These are phyloP conservation scores for Mrakia hoshinonis DNA, from an alignment of 768 basidiomycete species.

Conservation along the genomic window DNA sequence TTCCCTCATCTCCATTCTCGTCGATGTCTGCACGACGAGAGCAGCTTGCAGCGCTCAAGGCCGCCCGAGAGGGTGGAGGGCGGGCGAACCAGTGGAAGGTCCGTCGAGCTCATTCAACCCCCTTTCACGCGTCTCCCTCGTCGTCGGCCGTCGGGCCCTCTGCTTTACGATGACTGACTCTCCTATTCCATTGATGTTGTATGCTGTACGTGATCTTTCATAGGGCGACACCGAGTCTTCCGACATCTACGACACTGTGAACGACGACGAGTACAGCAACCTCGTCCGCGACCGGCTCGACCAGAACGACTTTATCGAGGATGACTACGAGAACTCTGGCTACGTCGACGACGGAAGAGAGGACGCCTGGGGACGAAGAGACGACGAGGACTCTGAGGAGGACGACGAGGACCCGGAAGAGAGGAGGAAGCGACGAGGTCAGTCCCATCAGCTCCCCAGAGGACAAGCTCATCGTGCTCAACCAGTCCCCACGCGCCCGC, in stretches of 20 bases:
- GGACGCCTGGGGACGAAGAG: constrained; percentile 59
- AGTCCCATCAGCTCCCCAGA: background rate
- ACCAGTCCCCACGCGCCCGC: background rate
- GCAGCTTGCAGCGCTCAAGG: constrained; percentile 40
- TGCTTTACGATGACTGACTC: no score
- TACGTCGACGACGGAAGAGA: constrained; percentile 97
- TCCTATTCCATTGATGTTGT: background rate
- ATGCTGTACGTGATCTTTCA: background rate
- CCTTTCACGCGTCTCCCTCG: background rate
- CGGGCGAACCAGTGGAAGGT: constrained; percentile 42
- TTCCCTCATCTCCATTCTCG: background rate
- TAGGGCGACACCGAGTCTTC: constrained; percentile 31
- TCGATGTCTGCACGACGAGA: constrained; percentile 15
- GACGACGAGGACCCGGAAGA: constrained; percentile 50
- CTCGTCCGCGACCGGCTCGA: constrained; percentile 77
- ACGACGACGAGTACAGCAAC: constrained; percentile 75
- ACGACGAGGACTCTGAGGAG: constrained; percentile 34
- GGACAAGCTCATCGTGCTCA: no score
- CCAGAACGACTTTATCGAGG: constrained; percentile 86
- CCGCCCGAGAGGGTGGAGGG: constrained; percentile 40
- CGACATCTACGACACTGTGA: constrained; percentile 76
- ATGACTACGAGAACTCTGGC: constrained; percentile 80
- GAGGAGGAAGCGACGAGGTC: constrained; percentile 32
- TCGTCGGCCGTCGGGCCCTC: background rate
- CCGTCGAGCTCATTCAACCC: constrained; percentile 16